Conservation (phyloP, 345 rosid species). For the Populus simonii region DNA sequence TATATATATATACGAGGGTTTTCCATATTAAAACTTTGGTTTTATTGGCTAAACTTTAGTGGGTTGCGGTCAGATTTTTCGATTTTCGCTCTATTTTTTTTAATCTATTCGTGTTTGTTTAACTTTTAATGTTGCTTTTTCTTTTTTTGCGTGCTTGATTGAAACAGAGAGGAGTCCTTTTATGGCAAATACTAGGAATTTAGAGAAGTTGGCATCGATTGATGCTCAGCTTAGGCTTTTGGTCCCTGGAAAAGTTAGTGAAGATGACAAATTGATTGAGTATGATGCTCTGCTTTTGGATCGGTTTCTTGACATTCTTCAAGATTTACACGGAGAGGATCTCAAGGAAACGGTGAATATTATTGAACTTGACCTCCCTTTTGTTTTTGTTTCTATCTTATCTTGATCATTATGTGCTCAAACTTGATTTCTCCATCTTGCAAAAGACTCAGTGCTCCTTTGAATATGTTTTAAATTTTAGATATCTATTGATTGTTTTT, state of each 20-base stretch:
- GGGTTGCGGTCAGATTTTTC: constrained; percentile 18
- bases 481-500: background rate
- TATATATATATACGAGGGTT: background rate
- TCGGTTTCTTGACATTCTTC: constrained; percentile 94
- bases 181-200: constrained; percentile 52
- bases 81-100: background rate
- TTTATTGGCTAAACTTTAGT: background rate
- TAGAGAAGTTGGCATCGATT: constrained; percentile 92
- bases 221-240: constrained; percentile 88
- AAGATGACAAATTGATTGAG: constrained; percentile 92
- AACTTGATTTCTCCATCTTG: background rate
- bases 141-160: background rate
- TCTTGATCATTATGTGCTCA: background rate
- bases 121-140: background rate
- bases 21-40: background rate
- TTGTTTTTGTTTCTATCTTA: background rate
- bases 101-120: background rate
- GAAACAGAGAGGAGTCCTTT: constrained; percentile 18
- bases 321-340: constrained; percentile 92
- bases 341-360: constrained; percentile 75
- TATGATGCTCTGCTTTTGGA: constrained; percentile 93
- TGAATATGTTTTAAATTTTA: background rate
- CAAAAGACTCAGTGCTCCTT: background rate
- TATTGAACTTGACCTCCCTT: background rate
- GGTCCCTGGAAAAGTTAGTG: constrained; percentile 81